phyloP scores from a whole-genome alignment of 2,329 filamentous ascomycete species.

The Lomentospora prolificans region DNA sequence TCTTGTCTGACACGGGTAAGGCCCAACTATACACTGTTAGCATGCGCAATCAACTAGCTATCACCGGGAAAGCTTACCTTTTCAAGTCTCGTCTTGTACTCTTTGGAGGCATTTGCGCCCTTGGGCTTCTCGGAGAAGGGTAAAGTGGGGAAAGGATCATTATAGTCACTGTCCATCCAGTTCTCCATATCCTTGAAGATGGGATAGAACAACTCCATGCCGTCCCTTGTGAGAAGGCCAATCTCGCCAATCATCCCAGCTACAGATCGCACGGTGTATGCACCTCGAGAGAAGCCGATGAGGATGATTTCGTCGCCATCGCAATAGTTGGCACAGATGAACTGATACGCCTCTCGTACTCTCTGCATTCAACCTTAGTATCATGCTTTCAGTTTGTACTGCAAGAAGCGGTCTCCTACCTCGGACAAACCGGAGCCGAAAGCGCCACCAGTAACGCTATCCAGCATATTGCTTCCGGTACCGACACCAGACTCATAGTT shows the following conservation, averaged over 20 bases:
- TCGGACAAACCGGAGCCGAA: conserved; percentile 46
- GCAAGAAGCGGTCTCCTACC: no score
- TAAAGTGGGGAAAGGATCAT: conserved; percentile 34
- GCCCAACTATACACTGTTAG: conserved; percentile 1
- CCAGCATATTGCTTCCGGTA: conserved; percentile 38
- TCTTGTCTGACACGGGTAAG: conserved; percentile 2
- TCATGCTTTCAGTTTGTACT: no score
- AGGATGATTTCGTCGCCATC: conserved; percentile 47
- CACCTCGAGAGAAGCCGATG: conserved; percentile 48
- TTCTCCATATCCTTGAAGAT: conserved; percentile 48
- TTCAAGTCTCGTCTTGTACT: conserved; percentile 34
- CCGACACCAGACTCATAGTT: conserved; percentile 54
- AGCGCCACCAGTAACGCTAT: conserved; percentile 41
- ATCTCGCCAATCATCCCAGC: conserved; percentile 41
- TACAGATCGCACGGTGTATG: conserved; percentile 48
- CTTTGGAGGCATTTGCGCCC: conserved; percentile 28
- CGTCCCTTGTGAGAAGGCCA: conserved; percentile 41
- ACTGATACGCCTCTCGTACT: conserved; percentile 52
- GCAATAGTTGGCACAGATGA: conserved; percentile 51
- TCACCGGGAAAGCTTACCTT: conserved; percentile 20
- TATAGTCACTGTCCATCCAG: conserved; percentile 34
- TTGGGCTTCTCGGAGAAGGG: conserved; percentile 41
- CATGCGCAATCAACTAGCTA: background rate
- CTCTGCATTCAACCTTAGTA: no score
- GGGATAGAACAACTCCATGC: conserved; percentile 43